Base-by-base conservation (phyloP, 768 basidiomycete species). In the Termitomyces sp. region DNA sequence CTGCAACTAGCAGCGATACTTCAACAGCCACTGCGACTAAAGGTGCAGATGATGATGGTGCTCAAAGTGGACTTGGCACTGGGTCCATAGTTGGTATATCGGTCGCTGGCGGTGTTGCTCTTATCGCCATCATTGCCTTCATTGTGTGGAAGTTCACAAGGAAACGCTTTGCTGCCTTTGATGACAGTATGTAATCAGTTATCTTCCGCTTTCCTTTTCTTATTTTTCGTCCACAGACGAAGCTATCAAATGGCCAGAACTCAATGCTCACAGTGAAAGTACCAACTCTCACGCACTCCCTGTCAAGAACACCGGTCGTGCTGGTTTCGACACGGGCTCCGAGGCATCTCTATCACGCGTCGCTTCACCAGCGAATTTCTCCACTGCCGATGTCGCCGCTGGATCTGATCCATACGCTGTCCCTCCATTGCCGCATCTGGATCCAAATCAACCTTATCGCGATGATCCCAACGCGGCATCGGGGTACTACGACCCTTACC, bases 221-320 rank as follows among this genome's bases (percentile, higher is more conserved):
- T 31, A 53, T 32, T 54, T 49, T 16, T 44, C 47, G 6, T 42
- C 2, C 7, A 11, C 64, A 91, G 89, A 79, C 62, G 89, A 91
- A 70, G 88, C 88, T 18, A 94, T 94, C 71, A 92, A 92, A 70
- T 94, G 91, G 91, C 91, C 91, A 3, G 91, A 94, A 63, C 79
- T 92, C 35, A 90, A 91, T 67, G 70, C 81, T 2, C 89, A 90
- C 57, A 77, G 73, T 31, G 70, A 70, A 38, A 70, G 63, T 31
- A 50, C 40, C 25, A 82, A 83, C 57, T 74, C 78, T 5, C 83
- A 86, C 53, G 78, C 89, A 15, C 76, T 91, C 9, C 89, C 89
- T 18, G 82, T 86, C 0, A 74, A 82, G 52, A 79, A 82, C 54
- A 86, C 88, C 1, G 89, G 87, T 55, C 80, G 86, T 23, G 70